Evolutionary conservation across 2,329 filamentous ascomycete genomes (phyloP).

Genomic region (Pezicula radicicola): DNA sequence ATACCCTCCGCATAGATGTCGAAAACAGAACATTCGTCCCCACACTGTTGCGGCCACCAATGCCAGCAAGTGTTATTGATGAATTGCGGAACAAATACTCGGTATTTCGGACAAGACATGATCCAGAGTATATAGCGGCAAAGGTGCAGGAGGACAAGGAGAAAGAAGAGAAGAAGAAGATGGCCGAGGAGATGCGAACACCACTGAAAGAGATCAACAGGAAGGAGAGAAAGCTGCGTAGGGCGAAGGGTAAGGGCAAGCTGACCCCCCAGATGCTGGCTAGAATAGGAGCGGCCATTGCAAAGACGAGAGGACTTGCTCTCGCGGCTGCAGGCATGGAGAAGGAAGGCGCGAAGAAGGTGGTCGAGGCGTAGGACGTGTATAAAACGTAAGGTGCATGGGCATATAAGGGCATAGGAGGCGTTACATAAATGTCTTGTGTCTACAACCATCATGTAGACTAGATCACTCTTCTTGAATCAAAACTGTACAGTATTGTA

Average conservation of each 20-base stretch:
- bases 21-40: constrained; percentile 75
- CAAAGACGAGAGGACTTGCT: constrained; percentile 17
- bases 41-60: constrained; percentile 72
- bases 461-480: constrained; percentile 14
- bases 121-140: constrained; percentile 65
- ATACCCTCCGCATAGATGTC: constrained; percentile 75
- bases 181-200: constrained; percentile 24
- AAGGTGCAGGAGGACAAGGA: constrained; percentile 58
- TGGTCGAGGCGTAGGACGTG: constrained; percentile 11
- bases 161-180: constrained; percentile 29
- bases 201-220: constrained; percentile 28
- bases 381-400: constrained; percentile 25
- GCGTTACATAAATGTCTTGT: background rate
- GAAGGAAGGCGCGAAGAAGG: constrained; percentile 5
- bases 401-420: constrained; percentile 21
- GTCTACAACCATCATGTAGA: constrained; percentile 1
- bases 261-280: constrained; percentile 26
- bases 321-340: constrained; percentile 16
- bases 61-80: constrained; percentile 75
- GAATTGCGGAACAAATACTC: constrained; percentile 84
- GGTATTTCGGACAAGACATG: constrained; percentile 77
- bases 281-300: constrained; percentile 29
- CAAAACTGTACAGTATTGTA: constrained; percentile 9
- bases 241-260: constrained; percentile 26
- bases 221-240: constrained; percentile 21